Percentiles rank a stretch among this genome's conserved stretches.
Conservation (phyloP, 495 filamentous ascomycete genomes). For the Penicillium macrosclerotiorum region DNA sequence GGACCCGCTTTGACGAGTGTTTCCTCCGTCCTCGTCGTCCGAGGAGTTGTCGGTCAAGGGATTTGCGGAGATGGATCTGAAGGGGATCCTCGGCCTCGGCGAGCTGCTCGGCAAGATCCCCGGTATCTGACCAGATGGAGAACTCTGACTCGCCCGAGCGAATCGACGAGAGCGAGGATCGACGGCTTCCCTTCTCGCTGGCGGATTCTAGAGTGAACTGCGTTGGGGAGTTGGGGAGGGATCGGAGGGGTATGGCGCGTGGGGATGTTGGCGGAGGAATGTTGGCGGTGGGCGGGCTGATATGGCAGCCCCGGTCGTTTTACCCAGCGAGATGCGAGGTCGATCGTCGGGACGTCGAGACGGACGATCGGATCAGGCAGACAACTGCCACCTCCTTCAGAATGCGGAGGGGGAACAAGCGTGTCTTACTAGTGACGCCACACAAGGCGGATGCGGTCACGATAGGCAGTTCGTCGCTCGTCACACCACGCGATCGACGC, state of each 20-base stretch:
- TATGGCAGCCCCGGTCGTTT: slow-evolving; percentile 44
- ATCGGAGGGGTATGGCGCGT: slow-evolving; percentile 57
- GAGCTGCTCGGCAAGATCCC: slow-evolving; percentile 88
- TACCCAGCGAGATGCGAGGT: slow-evolving; percentile 2
- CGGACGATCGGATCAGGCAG: neutral
- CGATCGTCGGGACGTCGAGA: neutral
- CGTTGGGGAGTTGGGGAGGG: slow-evolving; percentile 40
- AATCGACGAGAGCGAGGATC: slow-evolving; percentile 54
- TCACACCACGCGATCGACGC: slow-evolving; percentile 23
- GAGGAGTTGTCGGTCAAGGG: slow-evolving; percentile 55
- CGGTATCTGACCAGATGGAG: slow-evolving; percentile 87
- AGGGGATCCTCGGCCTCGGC: slow-evolving; percentile 78
- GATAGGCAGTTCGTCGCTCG: slow-evolving; percentile 2
- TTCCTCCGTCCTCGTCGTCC: slow-evolving; percentile 31
- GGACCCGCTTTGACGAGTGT: slow-evolving; percentile 51
- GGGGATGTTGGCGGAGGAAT: slow-evolving; percentile 57
- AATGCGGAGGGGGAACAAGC: slow-evolving; percentile 1
- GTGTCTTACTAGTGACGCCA: slow-evolving; percentile 7
- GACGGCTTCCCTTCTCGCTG: slow-evolving; percentile 50
- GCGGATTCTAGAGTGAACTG: slow-evolving; percentile 37
- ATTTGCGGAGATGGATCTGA: slow-evolving; percentile 59
- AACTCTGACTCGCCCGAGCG: slow-evolving; percentile 68
- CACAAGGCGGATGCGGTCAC: slow-evolving; percentile 5
- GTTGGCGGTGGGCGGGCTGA: slow-evolving; percentile 55
- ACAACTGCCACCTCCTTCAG: neutral